A percentile compares a stretch with the other conserved stretches of the same genome.
These are phyloP conservation scores for Mortierella sp. DNA, from an alignment of 371 early-diverging fungal species.

Conservation along the genomic window DNA sequence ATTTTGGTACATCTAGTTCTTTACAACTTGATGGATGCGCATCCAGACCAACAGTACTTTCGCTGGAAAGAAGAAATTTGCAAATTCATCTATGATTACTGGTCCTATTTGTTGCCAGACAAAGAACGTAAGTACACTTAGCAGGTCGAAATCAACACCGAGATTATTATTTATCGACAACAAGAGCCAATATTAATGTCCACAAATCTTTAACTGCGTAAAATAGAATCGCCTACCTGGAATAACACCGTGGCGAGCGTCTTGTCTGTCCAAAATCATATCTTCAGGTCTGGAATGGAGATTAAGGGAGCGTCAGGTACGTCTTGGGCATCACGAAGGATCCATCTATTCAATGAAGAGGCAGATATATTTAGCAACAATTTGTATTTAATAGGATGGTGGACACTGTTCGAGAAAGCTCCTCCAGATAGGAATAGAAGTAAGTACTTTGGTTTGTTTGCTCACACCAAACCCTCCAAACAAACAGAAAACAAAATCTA, in stretches of 20 bases:
- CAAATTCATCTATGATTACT: conserved; percentile 80
- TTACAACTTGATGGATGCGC: conserved; percentile 74
- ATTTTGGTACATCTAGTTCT: conserved; percentile 81
- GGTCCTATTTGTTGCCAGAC: conserved; percentile 79
- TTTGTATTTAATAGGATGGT: conserved; percentile 63
- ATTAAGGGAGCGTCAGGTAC: conserved; percentile 67
- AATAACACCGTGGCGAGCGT: conserved; percentile 72
- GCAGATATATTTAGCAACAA: not conserved
- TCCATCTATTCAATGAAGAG: not conserved
- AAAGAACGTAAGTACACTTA: conserved; percentile 65
- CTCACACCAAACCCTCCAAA: not conserved
- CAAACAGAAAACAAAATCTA: not conserved
- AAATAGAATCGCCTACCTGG: conserved; percentile 55
- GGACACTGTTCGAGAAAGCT: conserved; percentile 66
- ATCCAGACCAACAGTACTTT: conserved; percentile 77
- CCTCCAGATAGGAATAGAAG: conserved; percentile 63
- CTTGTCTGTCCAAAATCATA: conserved; percentile 79
- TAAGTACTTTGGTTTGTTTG: conserved; percentile 4
- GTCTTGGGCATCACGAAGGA: not conserved
- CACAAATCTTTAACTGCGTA: not conserved
- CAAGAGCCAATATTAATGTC: not conserved
- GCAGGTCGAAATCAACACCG: not conserved
- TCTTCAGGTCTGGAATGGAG: conserved; percentile 86
- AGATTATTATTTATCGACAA: not conserved
- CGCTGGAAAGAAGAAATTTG: conserved; percentile 89